Evolutionary conservation across 106 monocot genomes (phyloP).

Genomic region (Triglochin maritima): DNA sequence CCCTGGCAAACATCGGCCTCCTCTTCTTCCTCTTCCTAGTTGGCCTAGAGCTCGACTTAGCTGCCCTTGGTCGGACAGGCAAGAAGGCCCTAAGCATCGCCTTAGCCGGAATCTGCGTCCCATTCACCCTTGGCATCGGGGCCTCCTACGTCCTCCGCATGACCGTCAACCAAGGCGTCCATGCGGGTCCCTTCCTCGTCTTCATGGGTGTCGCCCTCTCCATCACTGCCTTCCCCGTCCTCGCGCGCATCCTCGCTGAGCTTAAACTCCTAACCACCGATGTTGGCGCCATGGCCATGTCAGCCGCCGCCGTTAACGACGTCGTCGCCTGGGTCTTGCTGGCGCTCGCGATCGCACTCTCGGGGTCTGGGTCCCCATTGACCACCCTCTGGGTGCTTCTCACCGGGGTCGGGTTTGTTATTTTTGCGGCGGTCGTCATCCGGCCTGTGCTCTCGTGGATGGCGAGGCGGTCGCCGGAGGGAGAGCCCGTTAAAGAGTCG

Average conservation of each 20-base stretch:
- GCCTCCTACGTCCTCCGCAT: constrained; percentile 11
- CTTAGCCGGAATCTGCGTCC: constrained; percentile 18
- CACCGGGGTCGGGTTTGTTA: constrained; percentile 20
- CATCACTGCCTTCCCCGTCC: constrained; percentile 30
- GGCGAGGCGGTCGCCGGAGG: constrained; percentile 38
- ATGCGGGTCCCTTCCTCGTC: constrained; percentile 15
- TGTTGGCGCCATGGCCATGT: constrained; percentile 20
- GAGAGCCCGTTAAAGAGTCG: constrained; percentile 25
- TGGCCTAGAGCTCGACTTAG: constrained; percentile 23
- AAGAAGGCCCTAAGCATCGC: constrained; percentile 14
- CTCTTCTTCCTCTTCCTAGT: constrained; percentile 33
- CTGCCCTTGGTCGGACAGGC: constrained; percentile 10
- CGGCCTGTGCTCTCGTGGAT: constrained; percentile 15
- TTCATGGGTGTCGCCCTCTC: constrained; percentile 30
- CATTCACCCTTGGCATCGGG: constrained; percentile 23
- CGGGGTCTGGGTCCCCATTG: constrained; percentile 12
- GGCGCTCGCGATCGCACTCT: constrained; percentile 17
- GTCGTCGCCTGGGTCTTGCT: constrained; percentile 19
- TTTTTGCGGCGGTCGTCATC: constrained; percentile 26
- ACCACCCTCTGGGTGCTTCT: constrained; percentile 22
- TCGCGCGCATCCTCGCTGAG: constrained; percentile 29
- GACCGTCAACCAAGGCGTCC: constrained; percentile 11
- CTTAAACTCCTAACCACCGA: constrained; percentile 31
- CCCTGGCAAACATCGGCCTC: constrained; percentile 26
- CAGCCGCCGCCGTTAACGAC: constrained; percentile 28